Percentiles rank a stretch among this genome's conserved stretches.
Evolutionary conservation across 2,329 filamentous ascomycete genomes (phyloP).

Genomic region (Aspergillus bombycis): DNA sequence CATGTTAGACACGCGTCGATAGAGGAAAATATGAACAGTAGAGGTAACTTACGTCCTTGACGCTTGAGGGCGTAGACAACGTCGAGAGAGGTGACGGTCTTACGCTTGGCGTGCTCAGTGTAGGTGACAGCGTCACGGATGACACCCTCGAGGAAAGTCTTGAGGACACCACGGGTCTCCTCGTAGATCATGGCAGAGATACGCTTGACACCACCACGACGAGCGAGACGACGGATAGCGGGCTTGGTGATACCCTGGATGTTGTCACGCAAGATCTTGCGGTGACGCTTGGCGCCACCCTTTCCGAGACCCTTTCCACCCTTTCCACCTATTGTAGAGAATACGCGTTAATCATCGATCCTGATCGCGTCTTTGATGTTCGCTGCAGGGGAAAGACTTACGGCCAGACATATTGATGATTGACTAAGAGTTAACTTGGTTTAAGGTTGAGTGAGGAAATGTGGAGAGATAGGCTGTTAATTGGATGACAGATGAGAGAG

Average conservation of each 20-base stretch:
- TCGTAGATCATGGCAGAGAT: constrained; percentile 95
- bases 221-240: constrained; percentile 95
- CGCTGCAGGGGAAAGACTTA: constrained; percentile 44
- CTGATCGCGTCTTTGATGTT: not conserved
- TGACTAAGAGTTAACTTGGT: constrained; percentile 32
- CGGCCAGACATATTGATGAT: constrained; percentile 62
- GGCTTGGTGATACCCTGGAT: constrained; percentile 99
- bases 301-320: constrained; percentile 98
- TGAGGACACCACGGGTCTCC: constrained; percentile 79
- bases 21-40: constrained; percentile 4
- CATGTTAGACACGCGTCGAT: constrained; percentile 23
- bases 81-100: constrained; percentile 59
- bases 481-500: constrained; percentile 27
- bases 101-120: constrained; percentile 80
- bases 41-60: constrained; percentile 55
- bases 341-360: constrained; percentile 50
- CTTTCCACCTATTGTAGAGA: constrained; percentile 71
- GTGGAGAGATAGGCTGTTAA: constrained; percentile 28
- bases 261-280: constrained; percentile 99
- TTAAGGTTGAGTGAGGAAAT: constrained; percentile 30
- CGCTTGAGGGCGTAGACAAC: constrained; percentile 67
- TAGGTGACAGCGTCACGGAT: constrained; percentile 80
- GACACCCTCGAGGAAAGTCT: constrained; percentile 82
- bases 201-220: constrained; percentile 99
- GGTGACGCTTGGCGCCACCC: constrained; percentile 97